Evolutionary conservation across 2,329 filamentous ascomycete genomes (phyloP).

Genomic region (Fusarium sp.): DNA sequence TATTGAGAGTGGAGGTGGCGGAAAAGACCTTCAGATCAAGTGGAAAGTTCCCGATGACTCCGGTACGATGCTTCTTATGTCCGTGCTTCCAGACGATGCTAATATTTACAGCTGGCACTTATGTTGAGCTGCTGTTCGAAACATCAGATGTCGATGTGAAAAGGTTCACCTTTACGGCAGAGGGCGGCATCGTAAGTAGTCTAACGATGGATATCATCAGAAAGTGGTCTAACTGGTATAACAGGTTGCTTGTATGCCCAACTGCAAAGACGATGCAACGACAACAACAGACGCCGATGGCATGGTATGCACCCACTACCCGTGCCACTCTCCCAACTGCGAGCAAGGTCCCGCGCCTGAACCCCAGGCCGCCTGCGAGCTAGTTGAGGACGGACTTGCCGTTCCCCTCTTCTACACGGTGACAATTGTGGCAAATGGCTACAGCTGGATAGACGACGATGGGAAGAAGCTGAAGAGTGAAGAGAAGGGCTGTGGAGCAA

Average conservation of each 20-base stretch:
- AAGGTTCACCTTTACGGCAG: not conserved
- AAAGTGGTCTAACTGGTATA: not conserved
- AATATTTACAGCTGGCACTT: not conserved
- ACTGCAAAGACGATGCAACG: not conserved
- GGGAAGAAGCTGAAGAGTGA: not conserved
- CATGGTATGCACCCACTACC: not conserved
- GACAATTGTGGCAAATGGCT: not conserved
- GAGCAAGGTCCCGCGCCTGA: not conserved
- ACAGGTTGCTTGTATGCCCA: not conserved
- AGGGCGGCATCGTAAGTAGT: not conserved
- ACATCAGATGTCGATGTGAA: rapidly evolving
- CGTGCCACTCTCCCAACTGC: not conserved
- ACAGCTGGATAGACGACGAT: not conserved
- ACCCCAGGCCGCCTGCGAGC: not conserved
- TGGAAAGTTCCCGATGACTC: not conserved
- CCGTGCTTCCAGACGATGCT: rapidly evolving
- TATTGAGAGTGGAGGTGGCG: not conserved
- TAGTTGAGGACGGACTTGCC: not conserved
- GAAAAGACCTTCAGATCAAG: not conserved
- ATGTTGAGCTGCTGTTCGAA: not conserved
- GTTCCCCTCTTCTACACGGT: not conserved
- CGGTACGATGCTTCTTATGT: not conserved
- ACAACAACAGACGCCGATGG: not conserved
- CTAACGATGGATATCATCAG: rapidly evolving
- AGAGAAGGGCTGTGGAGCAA: not conserved